phyloP scores from a whole-genome alignment of 805 yeast genomes.

The Cyberlindnera euphorbiae region DNA sequence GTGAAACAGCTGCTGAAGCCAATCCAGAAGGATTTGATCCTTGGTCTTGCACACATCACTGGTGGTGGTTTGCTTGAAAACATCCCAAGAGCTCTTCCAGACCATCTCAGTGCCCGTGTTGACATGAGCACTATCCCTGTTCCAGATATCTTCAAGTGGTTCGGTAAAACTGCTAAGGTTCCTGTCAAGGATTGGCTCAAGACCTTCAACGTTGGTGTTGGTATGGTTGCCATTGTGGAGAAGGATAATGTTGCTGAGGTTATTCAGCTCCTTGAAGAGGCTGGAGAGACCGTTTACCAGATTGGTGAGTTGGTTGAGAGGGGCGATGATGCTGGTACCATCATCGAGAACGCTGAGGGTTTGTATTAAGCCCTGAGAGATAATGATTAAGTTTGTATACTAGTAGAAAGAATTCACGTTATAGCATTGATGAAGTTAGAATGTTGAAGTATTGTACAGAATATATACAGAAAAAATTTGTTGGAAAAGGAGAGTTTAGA shows the following conservation, averaged over 20 bases:
- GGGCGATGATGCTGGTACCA: slow-evolving; percentile 42
- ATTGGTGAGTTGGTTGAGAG: slow-evolving; percentile 58
- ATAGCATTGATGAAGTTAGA: too few species aligned
- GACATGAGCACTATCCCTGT: slow-evolving; percentile 80
- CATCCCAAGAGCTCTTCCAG: slow-evolving; percentile 91
- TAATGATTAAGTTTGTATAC: slow-evolving; percentile 5
- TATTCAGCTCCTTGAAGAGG: slow-evolving; percentile 45
- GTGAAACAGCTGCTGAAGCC: slow-evolving; percentile 85
- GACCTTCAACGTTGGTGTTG: slow-evolving; percentile 94
- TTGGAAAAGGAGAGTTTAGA: slow-evolving; percentile 8
- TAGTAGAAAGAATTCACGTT: too few species aligned
- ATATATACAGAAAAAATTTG: too few species aligned
- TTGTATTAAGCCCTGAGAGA: slow-evolving; percentile 7
- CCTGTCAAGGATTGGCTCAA: slow-evolving; percentile 80
- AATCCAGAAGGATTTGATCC: slow-evolving; percentile 57
- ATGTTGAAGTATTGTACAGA: neutral
- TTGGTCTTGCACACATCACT: slow-evolving; percentile 95
- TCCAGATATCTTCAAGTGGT: slow-evolving; percentile 90
- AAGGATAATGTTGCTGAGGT: slow-evolving; percentile 58
- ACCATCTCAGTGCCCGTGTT: slow-evolving; percentile 69
- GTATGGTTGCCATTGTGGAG: slow-evolving; percentile 88
- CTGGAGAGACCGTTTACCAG: slow-evolving; percentile 70
- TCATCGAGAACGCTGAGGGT: slow-evolving; percentile 39
- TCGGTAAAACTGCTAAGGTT: slow-evolving; percentile 85
- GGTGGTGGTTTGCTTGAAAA: slow-evolving; percentile 98